Conservation (phyloP, 2,329 filamentous ascomycete species). For the Aspergillus tanneri region DNA sequence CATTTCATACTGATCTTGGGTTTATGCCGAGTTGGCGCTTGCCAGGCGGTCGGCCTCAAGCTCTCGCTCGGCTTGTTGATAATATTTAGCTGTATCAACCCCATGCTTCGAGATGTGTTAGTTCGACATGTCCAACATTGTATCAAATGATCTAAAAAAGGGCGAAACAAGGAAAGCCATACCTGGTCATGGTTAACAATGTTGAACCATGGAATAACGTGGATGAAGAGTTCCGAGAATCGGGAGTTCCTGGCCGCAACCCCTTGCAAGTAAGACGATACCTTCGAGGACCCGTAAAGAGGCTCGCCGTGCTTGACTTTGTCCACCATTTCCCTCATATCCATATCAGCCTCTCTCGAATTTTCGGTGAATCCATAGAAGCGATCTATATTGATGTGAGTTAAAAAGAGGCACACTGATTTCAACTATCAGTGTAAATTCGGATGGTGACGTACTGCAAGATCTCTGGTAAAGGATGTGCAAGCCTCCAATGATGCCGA, state of each 20-base stretch:
- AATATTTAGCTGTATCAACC: constrained; percentile 98
- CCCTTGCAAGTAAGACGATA: constrained; percentile 89
- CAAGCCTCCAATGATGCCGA: constrained; percentile 77
- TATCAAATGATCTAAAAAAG: not conserved
- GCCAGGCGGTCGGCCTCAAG: constrained; percentile 70
- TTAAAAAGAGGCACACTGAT: not conserved
- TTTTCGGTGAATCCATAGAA: constrained; percentile 97
- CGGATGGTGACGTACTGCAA: constrained; percentile 61
- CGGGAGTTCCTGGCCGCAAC: constrained; percentile 89
- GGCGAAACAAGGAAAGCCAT: constrained; percentile 22
- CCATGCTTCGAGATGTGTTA: constrained; percentile 65
- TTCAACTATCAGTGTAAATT: not conserved
- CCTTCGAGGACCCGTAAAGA: constrained; percentile 75
- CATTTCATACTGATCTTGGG: constrained; percentile 8
- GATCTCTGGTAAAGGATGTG: constrained; percentile 83
- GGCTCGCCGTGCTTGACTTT: constrained; percentile 92
- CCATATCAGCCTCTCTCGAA: constrained; percentile 84
- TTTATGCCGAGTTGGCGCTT: constrained; percentile 29
- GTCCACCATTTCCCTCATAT: constrained; percentile 97
- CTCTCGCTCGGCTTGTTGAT: constrained; percentile 89
- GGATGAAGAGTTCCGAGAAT: constrained; percentile 80
- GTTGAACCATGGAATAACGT: constrained; percentile 94
- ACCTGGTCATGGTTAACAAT: constrained; percentile 88
- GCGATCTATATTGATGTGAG: constrained; percentile 60
- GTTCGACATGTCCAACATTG: constrained; percentile 1